These are phyloP conservation scores for Eucalyptus cladocalyx DNA, from an alignment of 345 rosid genomes.

Conservation along the genomic window DNA sequence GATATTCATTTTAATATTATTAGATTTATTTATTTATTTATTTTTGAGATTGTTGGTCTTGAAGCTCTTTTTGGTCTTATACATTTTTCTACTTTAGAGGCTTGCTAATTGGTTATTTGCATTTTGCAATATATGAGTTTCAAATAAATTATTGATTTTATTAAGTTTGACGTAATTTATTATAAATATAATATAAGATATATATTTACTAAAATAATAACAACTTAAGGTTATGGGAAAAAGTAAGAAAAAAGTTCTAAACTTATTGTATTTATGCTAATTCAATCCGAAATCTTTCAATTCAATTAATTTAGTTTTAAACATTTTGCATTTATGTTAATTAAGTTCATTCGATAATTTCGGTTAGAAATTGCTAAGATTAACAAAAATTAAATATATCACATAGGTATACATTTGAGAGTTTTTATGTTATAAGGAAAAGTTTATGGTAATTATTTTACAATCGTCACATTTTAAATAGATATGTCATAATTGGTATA, in stretches of 20 bases:
- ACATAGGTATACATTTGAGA: accelerated
- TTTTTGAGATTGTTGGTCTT: neutral
- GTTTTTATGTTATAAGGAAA: too few relatives aligned
- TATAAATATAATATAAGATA: too few relatives aligned
- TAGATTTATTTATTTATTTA: too few relatives aligned
- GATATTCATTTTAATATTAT: neutral
- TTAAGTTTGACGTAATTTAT: neutral
- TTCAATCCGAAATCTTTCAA: accelerated
- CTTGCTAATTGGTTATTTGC: neutral
- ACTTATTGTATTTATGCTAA: too few relatives aligned
- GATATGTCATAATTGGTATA: too few relatives aligned
- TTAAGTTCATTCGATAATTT: too few relatives aligned
- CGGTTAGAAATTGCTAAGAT: too few relatives aligned
- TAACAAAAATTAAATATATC: accelerated
- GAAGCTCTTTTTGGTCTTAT: neutral
- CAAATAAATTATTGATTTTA: too few relatives aligned
- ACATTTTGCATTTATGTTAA: too few relatives aligned
- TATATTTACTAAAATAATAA: neutral
- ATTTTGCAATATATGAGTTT: neutral
- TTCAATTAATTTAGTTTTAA: too few relatives aligned
- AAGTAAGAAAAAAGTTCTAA: too few relatives aligned
- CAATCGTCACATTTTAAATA: too few relatives aligned
- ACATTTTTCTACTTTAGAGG: neutral
- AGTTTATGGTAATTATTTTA: accelerated
- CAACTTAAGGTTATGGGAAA: neutral